Conservation (phyloP, 805 yeast species). For the Candida schatavii region DNA sequence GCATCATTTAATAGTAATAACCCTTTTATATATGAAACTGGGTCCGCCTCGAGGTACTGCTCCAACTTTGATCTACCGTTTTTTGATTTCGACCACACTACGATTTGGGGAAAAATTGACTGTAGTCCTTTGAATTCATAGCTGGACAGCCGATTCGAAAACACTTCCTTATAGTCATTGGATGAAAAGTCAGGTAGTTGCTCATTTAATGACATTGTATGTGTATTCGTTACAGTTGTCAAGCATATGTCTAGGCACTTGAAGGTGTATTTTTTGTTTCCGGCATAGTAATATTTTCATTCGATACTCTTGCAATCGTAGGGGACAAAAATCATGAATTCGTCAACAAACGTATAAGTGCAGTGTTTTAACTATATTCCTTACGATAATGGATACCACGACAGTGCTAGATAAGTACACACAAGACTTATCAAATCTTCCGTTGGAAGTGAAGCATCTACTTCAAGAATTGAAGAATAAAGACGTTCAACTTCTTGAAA, state of each 20-base stretch:
- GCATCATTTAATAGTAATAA: background rate
- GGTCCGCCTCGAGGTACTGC: background rate
- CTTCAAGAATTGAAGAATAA: slow-evolving; percentile 73
- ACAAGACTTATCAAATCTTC: slow-evolving; percentile 75
- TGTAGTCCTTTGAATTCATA: background rate
- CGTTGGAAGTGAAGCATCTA: slow-evolving; percentile 79
- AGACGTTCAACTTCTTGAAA: slow-evolving; percentile 65
- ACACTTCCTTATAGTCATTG: too few relatives aligned
- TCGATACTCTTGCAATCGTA: too few relatives aligned
- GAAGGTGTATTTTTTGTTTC: too few relatives aligned
- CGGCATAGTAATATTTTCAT: too few relatives aligned
- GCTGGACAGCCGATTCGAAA: background rate
- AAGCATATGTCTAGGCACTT: too few relatives aligned
- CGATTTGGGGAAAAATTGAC: background rate
- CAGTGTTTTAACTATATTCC: too few relatives aligned
- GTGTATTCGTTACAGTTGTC: too few relatives aligned
- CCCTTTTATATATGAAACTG: background rate
- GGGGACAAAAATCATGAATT: too few relatives aligned
- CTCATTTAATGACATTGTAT: too few relatives aligned
- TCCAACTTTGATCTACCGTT: background rate
- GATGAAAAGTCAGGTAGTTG: too few relatives aligned
- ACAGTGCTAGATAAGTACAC: slow-evolving; percentile 50
- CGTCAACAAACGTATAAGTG: too few relatives aligned
- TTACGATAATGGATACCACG: slow-evolving; percentile 80
- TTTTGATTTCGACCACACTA: background rate